Conservation (phyloP, 1,139 yeast genomes). For the Sporopachydermia cereana region DNA sequence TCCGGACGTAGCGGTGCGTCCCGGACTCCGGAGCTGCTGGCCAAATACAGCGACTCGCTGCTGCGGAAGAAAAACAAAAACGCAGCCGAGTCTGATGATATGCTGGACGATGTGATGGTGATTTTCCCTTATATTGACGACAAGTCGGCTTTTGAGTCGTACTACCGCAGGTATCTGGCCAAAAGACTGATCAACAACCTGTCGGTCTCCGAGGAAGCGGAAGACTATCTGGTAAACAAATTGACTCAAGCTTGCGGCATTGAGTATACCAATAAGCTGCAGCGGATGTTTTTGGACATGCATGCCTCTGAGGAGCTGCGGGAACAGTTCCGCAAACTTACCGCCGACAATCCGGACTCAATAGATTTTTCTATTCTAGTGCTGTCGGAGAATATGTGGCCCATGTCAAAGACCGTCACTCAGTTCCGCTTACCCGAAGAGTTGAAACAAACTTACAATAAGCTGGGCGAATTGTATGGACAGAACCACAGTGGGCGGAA, state of each 20-base stretch:
- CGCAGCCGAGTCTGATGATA: constrained; percentile 50
- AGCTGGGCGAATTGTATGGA: constrained; percentile 58
- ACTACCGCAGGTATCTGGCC: constrained; percentile 82
- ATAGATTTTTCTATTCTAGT: constrained; percentile 57
- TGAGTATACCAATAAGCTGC: constrained; percentile 88
- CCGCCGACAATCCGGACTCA: constrained; percentile 36
- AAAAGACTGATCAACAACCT: constrained; percentile 80
- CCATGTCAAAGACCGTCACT: constrained; percentile 35
- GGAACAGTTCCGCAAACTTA: constrained; percentile 40
- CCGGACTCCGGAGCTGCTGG: constrained; percentile 81
- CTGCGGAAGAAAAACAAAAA: constrained; percentile 67
- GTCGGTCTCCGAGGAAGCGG: constrained; percentile 74
- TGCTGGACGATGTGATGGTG: constrained; percentile 70
- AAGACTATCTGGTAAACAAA: constrained; percentile 74
- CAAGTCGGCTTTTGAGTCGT: constrained; percentile 90
- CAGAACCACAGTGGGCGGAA: constrained; percentile 79
- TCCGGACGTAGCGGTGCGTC: constrained; percentile 30
- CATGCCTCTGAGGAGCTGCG: constrained; percentile 76
- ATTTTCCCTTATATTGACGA: constrained; percentile 84
- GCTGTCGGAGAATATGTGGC: constrained; percentile 89
- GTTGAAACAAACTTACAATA: constrained; percentile 50
- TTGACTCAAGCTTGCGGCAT: constrained; percentile 84
- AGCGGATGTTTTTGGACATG: constrained; percentile 95
- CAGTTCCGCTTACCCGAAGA: constrained; percentile 50
- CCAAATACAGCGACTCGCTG: constrained; percentile 77